Conservation (phyloP, 192 early-diverging fungal genomes). For the Coemansia sp. region DNA sequence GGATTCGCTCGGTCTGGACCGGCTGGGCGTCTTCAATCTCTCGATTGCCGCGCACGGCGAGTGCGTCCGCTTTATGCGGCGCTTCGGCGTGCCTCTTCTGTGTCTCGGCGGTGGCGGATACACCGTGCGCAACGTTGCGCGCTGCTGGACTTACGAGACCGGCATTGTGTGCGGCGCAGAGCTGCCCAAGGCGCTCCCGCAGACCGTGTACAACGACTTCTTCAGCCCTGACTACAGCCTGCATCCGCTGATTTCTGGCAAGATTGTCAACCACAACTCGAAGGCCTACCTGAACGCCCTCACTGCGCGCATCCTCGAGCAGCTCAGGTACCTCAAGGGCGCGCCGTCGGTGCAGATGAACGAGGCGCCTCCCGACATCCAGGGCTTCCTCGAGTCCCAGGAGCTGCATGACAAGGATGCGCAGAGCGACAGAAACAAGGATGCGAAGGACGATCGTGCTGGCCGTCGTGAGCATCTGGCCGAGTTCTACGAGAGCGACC, state of each 20-base stretch:
- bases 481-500: slow-evolving; percentile 52
- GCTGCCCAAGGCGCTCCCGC: slow-evolving; percentile 74
- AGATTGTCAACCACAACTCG: slow-evolving; percentile 89
- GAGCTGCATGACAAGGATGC: slow-evolving; percentile 31
- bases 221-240: slow-evolving; percentile 89
- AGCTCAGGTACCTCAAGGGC: slow-evolving; percentile 79
- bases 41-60: slow-evolving; percentile 90
- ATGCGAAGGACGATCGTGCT: slow-evolving; percentile 24
- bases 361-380: slow-evolving; percentile 68
- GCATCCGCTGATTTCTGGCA: slow-evolving; percentile 80
- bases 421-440: slow-evolving; percentile 18
- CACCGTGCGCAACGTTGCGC: slow-evolving; percentile 94
- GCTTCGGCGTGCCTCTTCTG: slow-evolving; percentile 87
- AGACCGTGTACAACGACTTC: slow-evolving; percentile 77
- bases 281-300: slow-evolving; percentile 78
- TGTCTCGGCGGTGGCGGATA: slow-evolving; percentile 97
- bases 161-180: slow-evolving; percentile 78
- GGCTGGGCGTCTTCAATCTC: slow-evolving; percentile 93
- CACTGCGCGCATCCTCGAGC: slow-evolving; percentile 76
- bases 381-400: slow-evolving; percentile 51
- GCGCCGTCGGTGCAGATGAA: slow-evolving; percentile 98
- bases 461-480: slow-evolving; percentile 34
- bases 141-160: slow-evolving; percentile 97
- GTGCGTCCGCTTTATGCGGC: slow-evolving; percentile 89
- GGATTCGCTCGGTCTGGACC: slow-evolving; percentile 93